Percentiles rank a stretch among this genome's conserved stretches.
phyloP scores from a whole-genome alignment of 2,329 filamentous ascomycete genomes.

The Paramyrothecium roridum region DNA sequence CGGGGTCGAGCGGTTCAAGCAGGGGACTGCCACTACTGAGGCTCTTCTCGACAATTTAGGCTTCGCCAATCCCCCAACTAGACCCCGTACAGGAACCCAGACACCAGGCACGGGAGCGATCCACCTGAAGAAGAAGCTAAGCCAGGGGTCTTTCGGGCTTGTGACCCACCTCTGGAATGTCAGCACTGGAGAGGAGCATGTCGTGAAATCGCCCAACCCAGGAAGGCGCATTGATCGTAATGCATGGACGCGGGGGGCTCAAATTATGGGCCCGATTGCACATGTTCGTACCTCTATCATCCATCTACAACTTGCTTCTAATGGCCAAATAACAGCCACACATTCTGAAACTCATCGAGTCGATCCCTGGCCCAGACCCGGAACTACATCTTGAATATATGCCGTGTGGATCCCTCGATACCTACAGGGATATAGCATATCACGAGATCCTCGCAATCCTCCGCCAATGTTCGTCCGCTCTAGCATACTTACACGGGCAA shows the following conservation, averaged over 20 bases:
- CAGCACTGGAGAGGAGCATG: conserved; percentile 14
- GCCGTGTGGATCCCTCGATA: conserved; percentile 1
- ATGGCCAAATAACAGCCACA: conserved; percentile 9
- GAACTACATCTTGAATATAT: conserved; percentile 10
- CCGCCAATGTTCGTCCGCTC: conserved; percentile 10
- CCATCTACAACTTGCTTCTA: conserved; percentile 1
- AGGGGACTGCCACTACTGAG: conserved; percentile 9
- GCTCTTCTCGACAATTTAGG: conserved; percentile 7
- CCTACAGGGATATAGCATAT: conserved; percentile 5
- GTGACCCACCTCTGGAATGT: conserved; percentile 17
- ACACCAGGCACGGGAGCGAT: conserved; percentile 8
- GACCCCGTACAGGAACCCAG: conserved; percentile 6
- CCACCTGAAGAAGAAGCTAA: conserved; percentile 8
- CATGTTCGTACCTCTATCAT: conserved; percentile 13
- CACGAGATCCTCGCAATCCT: conserved; percentile 10
- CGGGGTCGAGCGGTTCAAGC: conserved; percentile 11
- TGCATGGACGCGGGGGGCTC: conserved; percentile 14
- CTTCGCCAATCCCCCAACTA: conserved; percentile 5
- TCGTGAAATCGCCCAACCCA: conserved; percentile 15
- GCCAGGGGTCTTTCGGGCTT: conserved; percentile 13
- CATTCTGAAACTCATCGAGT: conserved; percentile 7
- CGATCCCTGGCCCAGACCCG: neutral
- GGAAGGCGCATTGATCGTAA: conserved; percentile 2
- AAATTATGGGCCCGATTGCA: conserved; percentile 15
- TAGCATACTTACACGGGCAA: conserved; percentile 11